Evolutionary conservation across 257 asterid species (phyloP).

Genomic region (Dorcoceras hygrometricum): DNA sequence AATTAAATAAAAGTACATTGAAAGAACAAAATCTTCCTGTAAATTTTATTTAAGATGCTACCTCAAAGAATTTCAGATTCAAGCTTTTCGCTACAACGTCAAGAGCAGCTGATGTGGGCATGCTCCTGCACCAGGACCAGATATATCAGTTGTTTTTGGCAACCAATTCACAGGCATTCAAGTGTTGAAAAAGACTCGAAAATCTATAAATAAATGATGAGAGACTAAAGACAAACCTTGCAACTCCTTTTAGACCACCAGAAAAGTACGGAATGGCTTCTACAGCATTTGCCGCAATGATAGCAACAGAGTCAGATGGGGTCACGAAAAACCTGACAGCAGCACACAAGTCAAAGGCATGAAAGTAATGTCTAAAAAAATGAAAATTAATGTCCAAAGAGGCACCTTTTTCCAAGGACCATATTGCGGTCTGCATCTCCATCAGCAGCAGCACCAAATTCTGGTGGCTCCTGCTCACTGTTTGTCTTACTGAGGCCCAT

Average conservation of each 20-base stretch:
- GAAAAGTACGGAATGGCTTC: constrained; percentile 93
- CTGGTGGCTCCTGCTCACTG: constrained; percentile 77
- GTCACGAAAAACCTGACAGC: constrained; percentile 85
- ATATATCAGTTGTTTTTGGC: constrained; percentile 26
- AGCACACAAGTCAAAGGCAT: constrained; percentile 4
- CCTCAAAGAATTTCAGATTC: constrained; percentile 93
- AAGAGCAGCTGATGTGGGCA: constrained; percentile 99
- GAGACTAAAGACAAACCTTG: constrained; percentile 56
- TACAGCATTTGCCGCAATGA: constrained; percentile 94
- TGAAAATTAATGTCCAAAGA: not conserved
- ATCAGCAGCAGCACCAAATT: constrained; percentile 99
- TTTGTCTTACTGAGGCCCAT: constrained; percentile 84
- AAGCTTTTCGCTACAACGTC: constrained; percentile 89
- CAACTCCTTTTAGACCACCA: constrained; percentile 95
- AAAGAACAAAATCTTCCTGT: not conserved
- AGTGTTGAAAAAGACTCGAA: not conserved
- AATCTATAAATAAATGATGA: not conserved
- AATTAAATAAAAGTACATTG: constrained; percentile 24
- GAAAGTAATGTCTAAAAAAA: not conserved
- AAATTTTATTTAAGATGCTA: constrained; percentile 25
- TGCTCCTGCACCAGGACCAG: constrained; percentile 65
- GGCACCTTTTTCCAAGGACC: constrained; percentile 89
- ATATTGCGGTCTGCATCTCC: constrained; percentile 99
- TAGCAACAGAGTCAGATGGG: constrained; percentile 98
- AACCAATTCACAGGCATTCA: not conserved